Conservation (phyloP, 306 rosid species). For the Astragalus membranaceus region DNA sequence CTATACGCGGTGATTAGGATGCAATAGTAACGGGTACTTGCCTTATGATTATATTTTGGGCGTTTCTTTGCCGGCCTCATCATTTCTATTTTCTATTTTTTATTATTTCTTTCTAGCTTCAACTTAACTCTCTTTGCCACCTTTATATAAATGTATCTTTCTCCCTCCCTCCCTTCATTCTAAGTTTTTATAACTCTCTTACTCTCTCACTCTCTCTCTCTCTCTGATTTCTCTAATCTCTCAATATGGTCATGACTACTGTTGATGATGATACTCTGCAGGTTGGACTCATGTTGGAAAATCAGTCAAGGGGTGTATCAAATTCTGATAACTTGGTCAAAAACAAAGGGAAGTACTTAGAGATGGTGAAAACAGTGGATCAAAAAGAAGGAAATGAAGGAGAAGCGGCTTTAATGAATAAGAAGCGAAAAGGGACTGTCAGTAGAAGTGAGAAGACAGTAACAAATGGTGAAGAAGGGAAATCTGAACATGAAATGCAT, state of each 20-base stretch:
- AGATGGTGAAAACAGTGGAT: background rate
- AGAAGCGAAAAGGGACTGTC: no score
- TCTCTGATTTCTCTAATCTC: no score
- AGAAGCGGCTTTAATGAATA: no score
- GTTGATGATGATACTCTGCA: background rate
- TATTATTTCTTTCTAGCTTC: background rate
- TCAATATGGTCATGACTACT: background rate
- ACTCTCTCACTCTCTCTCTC: background rate
- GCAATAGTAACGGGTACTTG: no score
- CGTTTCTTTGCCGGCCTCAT: no score
- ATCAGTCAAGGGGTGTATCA: slow-evolving; percentile 21
- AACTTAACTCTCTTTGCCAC: background rate
- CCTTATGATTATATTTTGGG: no score
- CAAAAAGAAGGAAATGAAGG: background rate
- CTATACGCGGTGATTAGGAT: no score
- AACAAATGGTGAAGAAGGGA: background rate
- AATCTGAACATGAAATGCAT: slow-evolving; percentile 48
- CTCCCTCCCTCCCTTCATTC: no score
- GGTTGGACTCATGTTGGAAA: slow-evolving; percentile 9
- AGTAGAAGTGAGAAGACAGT: background rate
- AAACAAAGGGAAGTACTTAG: background rate
- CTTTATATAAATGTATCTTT: background rate
- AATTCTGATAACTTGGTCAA: slow-evolving; percentile 18
- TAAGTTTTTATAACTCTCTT: background rate
- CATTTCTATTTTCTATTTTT: background rate